These are phyloP conservation scores for Xenoacremonium recifei DNA, from an alignment of 2,329 filamentous ascomycete species.

Conservation along the genomic window DNA sequence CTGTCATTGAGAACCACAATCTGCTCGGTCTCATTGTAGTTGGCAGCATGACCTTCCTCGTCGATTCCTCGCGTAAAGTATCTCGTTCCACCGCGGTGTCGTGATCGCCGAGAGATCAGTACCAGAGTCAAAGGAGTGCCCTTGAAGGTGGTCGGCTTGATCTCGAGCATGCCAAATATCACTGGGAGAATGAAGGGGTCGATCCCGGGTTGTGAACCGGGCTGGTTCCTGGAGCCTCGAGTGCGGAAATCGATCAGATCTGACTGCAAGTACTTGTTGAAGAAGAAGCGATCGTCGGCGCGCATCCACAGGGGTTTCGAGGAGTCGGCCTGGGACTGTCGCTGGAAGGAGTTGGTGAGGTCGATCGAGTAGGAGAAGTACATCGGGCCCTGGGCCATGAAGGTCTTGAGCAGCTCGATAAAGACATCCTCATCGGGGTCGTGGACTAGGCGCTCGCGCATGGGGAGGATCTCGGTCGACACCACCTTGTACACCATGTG, in stretches of 20 bases:
- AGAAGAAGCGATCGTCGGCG: conserved; percentile 97
- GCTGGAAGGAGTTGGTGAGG: conserved; percentile 94
- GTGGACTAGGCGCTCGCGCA: conserved; percentile 87
- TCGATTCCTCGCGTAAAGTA: conserved; percentile 96
- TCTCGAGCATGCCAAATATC: conserved; percentile 95
- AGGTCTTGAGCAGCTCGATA: conserved; percentile 74
- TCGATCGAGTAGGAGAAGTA: conserved; percentile 98
- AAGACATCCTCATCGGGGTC: conserved; percentile 95
- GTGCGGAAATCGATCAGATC: conserved; percentile 88
- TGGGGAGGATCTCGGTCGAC: conserved; percentile 86
- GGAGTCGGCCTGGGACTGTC: conserved; percentile 75
- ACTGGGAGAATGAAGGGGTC: conserved; percentile 94
- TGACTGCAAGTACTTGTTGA: conserved; percentile 90
- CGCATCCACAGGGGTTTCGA: conserved; percentile 81
- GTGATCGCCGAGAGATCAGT: conserved; percentile 84
- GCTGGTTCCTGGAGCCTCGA: conserved; percentile 58
- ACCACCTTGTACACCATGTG: conserved; percentile 95
- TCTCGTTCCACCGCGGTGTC: conserved; percentile 84
- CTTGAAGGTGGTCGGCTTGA: conserved; percentile 83
- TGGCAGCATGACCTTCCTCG: conserved; percentile 91
- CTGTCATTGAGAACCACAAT: conserved; percentile 84
- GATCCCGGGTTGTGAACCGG: conserved; percentile 68
- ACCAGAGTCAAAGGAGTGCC: conserved; percentile 79
- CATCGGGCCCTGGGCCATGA: conserved; percentile 83
- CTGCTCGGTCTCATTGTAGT: conserved; percentile 99